phyloP scores from a whole-genome alignment of 1,284 basidiomycete genomes.

The Puccinia hordei region DNA sequence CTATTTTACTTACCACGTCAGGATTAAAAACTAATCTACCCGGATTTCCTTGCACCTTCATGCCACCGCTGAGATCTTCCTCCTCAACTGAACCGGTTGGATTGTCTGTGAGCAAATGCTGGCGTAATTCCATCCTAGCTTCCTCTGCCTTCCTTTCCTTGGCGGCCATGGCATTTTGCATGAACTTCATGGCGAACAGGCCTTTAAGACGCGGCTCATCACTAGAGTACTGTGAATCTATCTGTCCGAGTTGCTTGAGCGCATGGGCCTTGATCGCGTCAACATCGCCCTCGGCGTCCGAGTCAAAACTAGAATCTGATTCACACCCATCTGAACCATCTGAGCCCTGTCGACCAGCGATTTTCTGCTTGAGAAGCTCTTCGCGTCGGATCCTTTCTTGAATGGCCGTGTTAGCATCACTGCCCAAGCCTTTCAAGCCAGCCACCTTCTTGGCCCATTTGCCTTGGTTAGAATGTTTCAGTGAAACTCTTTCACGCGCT shows the following conservation, averaged over 20 bases:
- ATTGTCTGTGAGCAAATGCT: slow-evolving; percentile 53
- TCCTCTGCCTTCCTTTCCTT: slow-evolving; percentile 54
- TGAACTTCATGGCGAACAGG: slow-evolving; percentile 59
- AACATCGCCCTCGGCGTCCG: slow-evolving; percentile 34
- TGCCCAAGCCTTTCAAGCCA: slow-evolving; percentile 51
- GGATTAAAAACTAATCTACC: slow-evolving; percentile 46
- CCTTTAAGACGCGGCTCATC: slow-evolving; percentile 24
- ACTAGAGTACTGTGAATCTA: slow-evolving; percentile 53
- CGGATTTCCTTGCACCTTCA: slow-evolving; percentile 45
- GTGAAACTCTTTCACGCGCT: slow-evolving; percentile 58
- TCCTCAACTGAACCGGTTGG: slow-evolving; percentile 49
- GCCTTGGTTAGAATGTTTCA: slow-evolving; percentile 59
- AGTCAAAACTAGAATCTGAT: slow-evolving; percentile 51
- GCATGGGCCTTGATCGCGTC: slow-evolving; percentile 30
- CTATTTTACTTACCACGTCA: slow-evolving; percentile 13
- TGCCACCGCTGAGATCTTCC: slow-evolving; percentile 50
- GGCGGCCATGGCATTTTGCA: slow-evolving; percentile 58
- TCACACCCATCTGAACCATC: slow-evolving; percentile 51
- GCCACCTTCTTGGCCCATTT: slow-evolving; percentile 59
- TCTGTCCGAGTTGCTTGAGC: slow-evolving; percentile 51
- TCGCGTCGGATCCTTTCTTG: slow-evolving; percentile 57
- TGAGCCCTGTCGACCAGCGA: slow-evolving; percentile 52
- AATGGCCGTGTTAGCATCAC: slow-evolving; percentile 56
- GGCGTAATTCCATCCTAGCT: slow-evolving; percentile 54
- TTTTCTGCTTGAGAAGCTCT: slow-evolving; percentile 56